These are phyloP conservation scores for Starmerella bombi DNA, from an alignment of 805 yeast genomes.

Conservation along the genomic window DNA sequence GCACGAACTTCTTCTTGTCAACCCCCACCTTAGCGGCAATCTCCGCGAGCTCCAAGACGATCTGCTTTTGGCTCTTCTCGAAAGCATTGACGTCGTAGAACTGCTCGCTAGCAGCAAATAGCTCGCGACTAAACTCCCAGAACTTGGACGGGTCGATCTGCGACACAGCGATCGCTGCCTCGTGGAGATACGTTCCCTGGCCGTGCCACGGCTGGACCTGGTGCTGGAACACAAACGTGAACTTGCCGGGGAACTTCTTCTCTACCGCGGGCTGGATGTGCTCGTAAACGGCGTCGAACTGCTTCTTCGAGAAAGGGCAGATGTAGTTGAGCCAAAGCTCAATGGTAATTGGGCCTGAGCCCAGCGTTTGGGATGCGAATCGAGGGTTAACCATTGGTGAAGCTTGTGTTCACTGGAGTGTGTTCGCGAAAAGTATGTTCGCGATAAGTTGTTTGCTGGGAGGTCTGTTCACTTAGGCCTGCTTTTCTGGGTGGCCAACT, in stretches of 20 bases:
- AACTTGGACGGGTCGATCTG: constrained; percentile 38
- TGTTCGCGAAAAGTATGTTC: neutral
- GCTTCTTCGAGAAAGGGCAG: constrained; percentile 60
- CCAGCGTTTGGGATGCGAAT: constrained; percentile 17
- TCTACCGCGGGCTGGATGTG: constrained; percentile 40
- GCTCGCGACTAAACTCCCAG: constrained; percentile 42
- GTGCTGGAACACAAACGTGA: constrained; percentile 52
- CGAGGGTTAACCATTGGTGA: constrained; percentile 20
- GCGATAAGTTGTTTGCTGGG: no score
- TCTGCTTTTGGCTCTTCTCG: constrained; percentile 41
- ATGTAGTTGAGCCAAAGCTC: constrained; percentile 27
- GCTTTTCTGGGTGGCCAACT: no score
- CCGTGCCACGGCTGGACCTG: constrained; percentile 92
- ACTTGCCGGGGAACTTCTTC: constrained; percentile 35
- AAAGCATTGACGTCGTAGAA: constrained; percentile 53
- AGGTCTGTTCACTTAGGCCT: no score
- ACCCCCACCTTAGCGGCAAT: constrained; percentile 36
- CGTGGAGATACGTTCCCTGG: constrained; percentile 52
- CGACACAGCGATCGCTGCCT: constrained; percentile 61
- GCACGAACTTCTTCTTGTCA: constrained; percentile 28
- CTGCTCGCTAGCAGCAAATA: constrained; percentile 42
- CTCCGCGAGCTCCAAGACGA: constrained; percentile 40
- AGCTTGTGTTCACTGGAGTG: neutral
- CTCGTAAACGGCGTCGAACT: constrained; percentile 43
- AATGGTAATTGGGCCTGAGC: constrained; percentile 18